Conservation (phyloP, 2,329 filamentous ascomycete genomes). For the Fusarium sp. region DNA sequence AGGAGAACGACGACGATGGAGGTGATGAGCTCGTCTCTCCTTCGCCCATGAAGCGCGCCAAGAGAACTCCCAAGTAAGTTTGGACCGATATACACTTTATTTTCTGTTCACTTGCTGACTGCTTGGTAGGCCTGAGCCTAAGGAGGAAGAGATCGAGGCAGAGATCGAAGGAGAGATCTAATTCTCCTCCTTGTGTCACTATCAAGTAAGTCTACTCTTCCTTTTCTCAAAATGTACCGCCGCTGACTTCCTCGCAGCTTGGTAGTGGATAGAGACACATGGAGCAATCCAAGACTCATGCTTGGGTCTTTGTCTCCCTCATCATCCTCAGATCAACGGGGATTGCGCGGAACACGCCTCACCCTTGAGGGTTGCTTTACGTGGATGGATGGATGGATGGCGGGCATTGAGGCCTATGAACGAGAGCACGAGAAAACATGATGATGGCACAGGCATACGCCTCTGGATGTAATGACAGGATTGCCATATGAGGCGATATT, state of each 20-base stretch:
- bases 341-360: neutral
- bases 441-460: constrained; percentile 25
- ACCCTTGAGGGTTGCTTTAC: neutral
- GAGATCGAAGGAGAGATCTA: constrained; percentile 11
- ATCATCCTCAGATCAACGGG: neutral
- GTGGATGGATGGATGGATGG: neutral
- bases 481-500: constrained; percentile 28
- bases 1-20: constrained; percentile 33
- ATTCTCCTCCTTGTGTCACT: neutral
- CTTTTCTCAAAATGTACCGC: neutral
- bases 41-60: constrained; percentile 41
- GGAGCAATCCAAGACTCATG: neutral
- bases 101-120: constrained; percentile 5
- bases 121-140: constrained; percentile 24
- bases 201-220: neutral
- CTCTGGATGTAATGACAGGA: constrained; percentile 15
- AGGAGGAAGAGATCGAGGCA: constrained; percentile 5
- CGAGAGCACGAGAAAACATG: constrained; percentile 13
- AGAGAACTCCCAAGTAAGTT: constrained; percentile 36
- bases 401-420: constrained; percentile 9
- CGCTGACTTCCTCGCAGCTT: neutral
- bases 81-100: neutral
- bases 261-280: neutral
- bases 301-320: neutral
- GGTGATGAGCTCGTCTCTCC: constrained; percentile 7